Base-by-base conservation (phyloP, 2,329 filamentous ascomycete species). In the Penicillium sp. region DNA sequence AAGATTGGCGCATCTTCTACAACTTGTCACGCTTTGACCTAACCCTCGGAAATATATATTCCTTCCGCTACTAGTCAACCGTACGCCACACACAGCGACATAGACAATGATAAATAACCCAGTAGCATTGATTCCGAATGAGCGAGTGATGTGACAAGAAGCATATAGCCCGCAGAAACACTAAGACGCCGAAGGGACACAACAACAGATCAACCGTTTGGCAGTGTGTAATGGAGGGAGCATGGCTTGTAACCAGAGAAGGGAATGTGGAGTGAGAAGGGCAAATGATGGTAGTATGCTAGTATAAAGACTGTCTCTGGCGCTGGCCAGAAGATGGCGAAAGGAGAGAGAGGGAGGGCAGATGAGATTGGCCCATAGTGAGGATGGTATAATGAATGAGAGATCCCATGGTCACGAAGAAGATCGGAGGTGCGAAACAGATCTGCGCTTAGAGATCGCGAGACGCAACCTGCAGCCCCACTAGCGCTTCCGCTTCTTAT, bases 401-500 rank as follows among this genome's bases (percentile, higher is more conserved):
- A 43, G 43, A 40, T 47, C 49, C 54, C 54, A 47, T 52, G 34
- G 36, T 36, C 41, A 53, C 34, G 29, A 15, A 50, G 31, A 36
- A 55, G 41, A 25, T 31, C 43, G 38, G 19, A 53, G 36, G 31
- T 57, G 46, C 43, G 56, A 50, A 46, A 40, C 39, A 40, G 25
- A 48, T 33, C 38, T 23, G 39, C 53, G 27, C 23, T 44, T 25
- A 59, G 53, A 49, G 31, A 38, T 21, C 38, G 58, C 49, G 48
- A 16, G 50, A n/a, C 44, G 44, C 48, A 52, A 34, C 34, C 23
- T 13, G 44, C 31, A 33, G 40, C 25, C 39, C 21, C 49, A 61
- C 64, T 72, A 87, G 69, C 85, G 80, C 79, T 89, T 89, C 69
- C 86, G 82, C 78, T 89, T 89, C 81, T 88, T 88, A 71, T 78